These are phyloP conservation scores for Haplosporangium gracile DNA, from an alignment of 192 early-diverging fungal species.

Conservation along the genomic window DNA sequence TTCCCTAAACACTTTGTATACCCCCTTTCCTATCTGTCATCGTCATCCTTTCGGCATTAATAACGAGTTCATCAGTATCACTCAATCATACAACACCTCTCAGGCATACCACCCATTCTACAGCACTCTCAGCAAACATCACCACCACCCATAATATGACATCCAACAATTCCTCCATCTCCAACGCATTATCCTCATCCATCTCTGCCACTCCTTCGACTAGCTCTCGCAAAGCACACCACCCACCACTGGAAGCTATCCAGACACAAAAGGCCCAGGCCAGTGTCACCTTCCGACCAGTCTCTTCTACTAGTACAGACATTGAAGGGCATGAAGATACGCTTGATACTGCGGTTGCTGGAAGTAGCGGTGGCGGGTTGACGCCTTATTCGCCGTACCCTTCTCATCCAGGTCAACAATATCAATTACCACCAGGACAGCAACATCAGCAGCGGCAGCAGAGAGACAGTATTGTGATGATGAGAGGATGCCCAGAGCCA, in stretches of 20 bases:
- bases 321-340: neutral
- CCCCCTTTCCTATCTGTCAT: neutral
- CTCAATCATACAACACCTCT: neutral
- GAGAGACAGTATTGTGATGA: neutral
- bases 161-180: neutral
- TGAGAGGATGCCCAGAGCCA: neutral
- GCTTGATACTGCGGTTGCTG: neutral
- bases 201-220: slow-evolving; percentile 2
- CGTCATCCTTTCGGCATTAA: neutral
- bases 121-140: neutral
- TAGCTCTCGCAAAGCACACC: neutral
- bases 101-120: neutral
- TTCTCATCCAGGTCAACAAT: neutral
- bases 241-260: slow-evolving; percentile 20
- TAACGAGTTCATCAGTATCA: neutral
- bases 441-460: slow-evolving; percentile 3
- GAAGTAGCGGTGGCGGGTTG: neutral
- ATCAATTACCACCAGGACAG: neutral
- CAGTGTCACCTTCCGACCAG: slow-evolving; percentile 25
- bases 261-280: slow-evolving; percentile 30
- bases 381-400: neutral
- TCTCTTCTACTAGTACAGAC: slow-evolving; percentile 14
- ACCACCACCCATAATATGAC: neutral
- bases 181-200: slow-evolving; percentile 5
- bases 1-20: neutral